Percentiles rank a stretch among this genome's conserved stretches.
Evolutionary conservation across 2,329 filamentous ascomycete genomes (phyloP).

Genomic region (Diplodia mutila): DNA sequence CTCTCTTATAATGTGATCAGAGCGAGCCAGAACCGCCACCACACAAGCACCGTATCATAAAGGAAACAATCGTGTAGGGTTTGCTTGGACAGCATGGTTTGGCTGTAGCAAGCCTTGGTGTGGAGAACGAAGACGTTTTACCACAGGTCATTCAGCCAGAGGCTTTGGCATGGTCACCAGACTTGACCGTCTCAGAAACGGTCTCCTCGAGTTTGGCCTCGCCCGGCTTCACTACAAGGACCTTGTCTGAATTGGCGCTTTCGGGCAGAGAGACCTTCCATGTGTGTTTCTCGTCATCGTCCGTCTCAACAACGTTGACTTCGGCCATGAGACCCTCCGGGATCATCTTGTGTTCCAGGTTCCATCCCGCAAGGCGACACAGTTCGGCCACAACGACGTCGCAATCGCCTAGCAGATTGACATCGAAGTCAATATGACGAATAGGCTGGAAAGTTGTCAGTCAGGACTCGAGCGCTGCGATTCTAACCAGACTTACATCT

Average conservation of each 20-base stretch:
- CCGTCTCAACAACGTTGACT: conserved; percentile 45
- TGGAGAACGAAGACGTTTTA: background rate
- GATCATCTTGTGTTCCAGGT: conserved; percentile 80
- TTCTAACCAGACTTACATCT: conserved; percentile 54
- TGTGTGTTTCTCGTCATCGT: conserved; percentile 35
- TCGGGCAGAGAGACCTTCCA: conserved; percentile 18
- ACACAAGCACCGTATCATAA: background rate
- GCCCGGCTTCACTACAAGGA: conserved; percentile 1
- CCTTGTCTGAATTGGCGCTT: background rate
- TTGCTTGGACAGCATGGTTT: background rate
- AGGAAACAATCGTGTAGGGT: background rate
- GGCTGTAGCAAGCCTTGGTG: background rate
- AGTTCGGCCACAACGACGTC: conserved; percentile 89
- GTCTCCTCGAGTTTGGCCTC: background rate
- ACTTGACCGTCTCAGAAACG: conserved; percentile 29
- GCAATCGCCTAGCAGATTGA: conserved; percentile 94
- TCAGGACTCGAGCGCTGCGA: conserved; percentile 26
- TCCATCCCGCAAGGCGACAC: conserved; percentile 80
- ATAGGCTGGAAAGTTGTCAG: conserved; percentile 61
- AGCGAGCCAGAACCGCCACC: background rate
- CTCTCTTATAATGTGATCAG: conserved; percentile 1
- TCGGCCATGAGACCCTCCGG: conserved; percentile 66
- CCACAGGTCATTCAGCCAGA: conserved; percentile 28
- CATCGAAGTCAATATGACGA: conserved; percentile 90
- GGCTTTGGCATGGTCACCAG: conserved; percentile 31